Percentiles rank a stretch among this genome's conserved stretches.
phyloP scores from a whole-genome alignment of 2,329 filamentous ascomycete genomes.

The Epichloe sylvatica region DNA sequence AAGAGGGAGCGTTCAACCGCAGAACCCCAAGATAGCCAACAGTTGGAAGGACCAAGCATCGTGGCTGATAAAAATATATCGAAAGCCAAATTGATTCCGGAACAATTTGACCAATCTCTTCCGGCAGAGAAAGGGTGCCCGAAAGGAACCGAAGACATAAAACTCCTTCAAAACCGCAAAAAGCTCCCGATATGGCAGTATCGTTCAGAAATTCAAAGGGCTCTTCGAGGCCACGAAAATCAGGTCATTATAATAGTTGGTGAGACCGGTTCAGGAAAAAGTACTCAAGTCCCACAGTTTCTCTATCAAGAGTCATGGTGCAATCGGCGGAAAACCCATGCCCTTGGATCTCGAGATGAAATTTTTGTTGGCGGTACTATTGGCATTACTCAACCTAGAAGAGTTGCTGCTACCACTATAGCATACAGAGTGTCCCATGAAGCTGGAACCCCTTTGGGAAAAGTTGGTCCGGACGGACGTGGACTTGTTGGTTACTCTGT shows the following conservation, averaged over 20 bases:
- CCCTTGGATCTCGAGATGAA: conserved; percentile 26
- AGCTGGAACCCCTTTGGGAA: conserved; percentile 38
- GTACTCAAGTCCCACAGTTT: conserved; percentile 91
- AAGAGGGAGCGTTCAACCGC: background rate
- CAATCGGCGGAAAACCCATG: conserved; percentile 38
- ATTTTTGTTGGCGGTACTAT: conserved; percentile 61
- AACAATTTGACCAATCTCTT: background rate
- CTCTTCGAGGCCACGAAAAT: conserved; percentile 39
- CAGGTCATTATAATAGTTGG: conserved; percentile 76
- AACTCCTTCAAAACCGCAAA: conserved; percentile 38
- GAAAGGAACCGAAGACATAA: conserved; percentile 16
- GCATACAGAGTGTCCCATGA: conserved; percentile 81
- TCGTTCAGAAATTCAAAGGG: conserved; percentile 51
- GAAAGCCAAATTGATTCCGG: background rate
- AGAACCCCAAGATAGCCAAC: background rate
- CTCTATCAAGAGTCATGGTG: conserved; percentile 71
- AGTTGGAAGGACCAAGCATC: background rate
- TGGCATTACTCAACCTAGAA: conserved; percentile 84
- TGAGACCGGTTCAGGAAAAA: conserved; percentile 94
- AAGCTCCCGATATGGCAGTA: conserved; percentile 70
- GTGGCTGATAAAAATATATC: background rate
- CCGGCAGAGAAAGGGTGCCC: conserved; percentile 3
- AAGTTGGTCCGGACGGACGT: conserved; percentile 27
- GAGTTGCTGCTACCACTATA: conserved; percentile 84
- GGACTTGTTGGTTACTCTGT: conserved; percentile 78